These are phyloP conservation scores for Papiliotrema fonsecae DNA, from an alignment of 1,284 basidiomycete genomes.

Conservation along the genomic window DNA sequence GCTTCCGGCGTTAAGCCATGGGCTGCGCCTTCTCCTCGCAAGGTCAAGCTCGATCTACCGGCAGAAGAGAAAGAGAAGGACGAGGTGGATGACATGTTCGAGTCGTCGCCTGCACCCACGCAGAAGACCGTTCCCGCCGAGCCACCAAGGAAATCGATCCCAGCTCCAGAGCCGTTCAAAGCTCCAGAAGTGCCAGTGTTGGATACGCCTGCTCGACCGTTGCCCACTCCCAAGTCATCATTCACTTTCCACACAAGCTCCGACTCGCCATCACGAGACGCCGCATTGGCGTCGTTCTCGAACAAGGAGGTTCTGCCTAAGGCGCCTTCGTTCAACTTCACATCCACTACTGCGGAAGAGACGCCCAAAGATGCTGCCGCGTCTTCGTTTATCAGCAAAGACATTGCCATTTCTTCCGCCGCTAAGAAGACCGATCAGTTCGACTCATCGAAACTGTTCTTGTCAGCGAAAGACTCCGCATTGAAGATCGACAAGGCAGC, in stretches of 20 bases:
- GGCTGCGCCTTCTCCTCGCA: not conserved
- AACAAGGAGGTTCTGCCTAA: not conserved
- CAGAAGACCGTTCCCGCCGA: not conserved
- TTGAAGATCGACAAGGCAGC: conserved; percentile 29
- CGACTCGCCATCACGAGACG: conserved; percentile 8
- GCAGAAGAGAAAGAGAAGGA: not conserved
- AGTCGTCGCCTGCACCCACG: not conserved
- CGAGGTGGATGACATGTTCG: not conserved
- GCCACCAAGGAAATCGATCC: not conserved
- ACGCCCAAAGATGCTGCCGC: not conserved
- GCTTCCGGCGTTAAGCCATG: conserved; percentile 9
- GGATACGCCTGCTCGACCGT: not conserved
- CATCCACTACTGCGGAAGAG: too few relatives aligned
- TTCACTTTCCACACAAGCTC: conserved; percentile 1
- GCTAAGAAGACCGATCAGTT: not conserved
- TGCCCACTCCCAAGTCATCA: not conserved
- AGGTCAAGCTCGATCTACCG: not conserved
- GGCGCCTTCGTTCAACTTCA: conserved; percentile 2
- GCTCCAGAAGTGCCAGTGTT: conserved; percentile 11
- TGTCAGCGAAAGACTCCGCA: conserved; percentile 37
- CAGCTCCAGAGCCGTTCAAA: conserved; percentile 21
- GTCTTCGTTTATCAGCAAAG: not conserved
- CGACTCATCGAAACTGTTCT: conserved; percentile 18
- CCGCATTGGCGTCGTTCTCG: conserved; percentile 1
- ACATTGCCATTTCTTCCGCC: not conserved